A percentile compares a stretch with the other conserved stretches of the same genome.
Conservation (phyloP, 2,329 filamentous ascomycete species). For the Leptoxyphium fumago region DNA sequence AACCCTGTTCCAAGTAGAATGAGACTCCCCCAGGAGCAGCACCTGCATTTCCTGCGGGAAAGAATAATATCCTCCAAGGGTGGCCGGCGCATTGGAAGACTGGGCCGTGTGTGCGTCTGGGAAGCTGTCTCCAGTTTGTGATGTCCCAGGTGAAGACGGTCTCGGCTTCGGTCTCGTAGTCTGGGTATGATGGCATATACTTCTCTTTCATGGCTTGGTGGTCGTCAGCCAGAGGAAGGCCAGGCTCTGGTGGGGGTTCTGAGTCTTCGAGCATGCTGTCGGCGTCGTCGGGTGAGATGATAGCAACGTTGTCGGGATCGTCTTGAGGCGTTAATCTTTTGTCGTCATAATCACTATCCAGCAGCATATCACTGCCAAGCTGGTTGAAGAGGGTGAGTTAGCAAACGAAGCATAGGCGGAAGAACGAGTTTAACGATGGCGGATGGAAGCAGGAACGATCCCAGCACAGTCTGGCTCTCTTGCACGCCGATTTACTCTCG, state of each 20-base stretch:
- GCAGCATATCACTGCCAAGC: constrained; percentile 48
- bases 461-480: too few relatives aligned
- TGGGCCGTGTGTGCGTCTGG: constrained; percentile 75
- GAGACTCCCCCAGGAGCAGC: constrained; percentile 76
- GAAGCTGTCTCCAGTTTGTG: constrained; percentile 60
- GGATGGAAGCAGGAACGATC: too few relatives aligned
- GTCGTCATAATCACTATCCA: constrained; percentile 48
- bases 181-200: constrained; percentile 60
- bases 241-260: constrained; percentile 25
- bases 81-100: constrained; percentile 72
- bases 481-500: too few relatives aligned
- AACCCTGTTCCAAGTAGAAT: constrained; percentile 92
- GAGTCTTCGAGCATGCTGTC: constrained; percentile 42
- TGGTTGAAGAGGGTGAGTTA: constrained; percentile 12
- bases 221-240: constrained; percentile 40
- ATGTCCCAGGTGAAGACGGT: constrained; percentile 74
- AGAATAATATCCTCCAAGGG: constrained; percentile 92
- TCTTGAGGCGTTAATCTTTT: constrained; percentile 33
- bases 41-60: constrained; percentile 68
- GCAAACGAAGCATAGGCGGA: too few relatives aligned
- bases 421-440: too few relatives aligned
- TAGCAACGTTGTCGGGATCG: constrained; percentile 34
- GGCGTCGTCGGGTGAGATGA: constrained; percentile 43
- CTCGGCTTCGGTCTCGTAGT: constrained; percentile 68
- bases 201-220: constrained; percentile 73